Percentiles rank a stretch among this genome's conserved stretches.
Evolutionary conservation across 352 stramenopile genomes (phyloP).

Genomic region (Discostella stelligera): DNA sequence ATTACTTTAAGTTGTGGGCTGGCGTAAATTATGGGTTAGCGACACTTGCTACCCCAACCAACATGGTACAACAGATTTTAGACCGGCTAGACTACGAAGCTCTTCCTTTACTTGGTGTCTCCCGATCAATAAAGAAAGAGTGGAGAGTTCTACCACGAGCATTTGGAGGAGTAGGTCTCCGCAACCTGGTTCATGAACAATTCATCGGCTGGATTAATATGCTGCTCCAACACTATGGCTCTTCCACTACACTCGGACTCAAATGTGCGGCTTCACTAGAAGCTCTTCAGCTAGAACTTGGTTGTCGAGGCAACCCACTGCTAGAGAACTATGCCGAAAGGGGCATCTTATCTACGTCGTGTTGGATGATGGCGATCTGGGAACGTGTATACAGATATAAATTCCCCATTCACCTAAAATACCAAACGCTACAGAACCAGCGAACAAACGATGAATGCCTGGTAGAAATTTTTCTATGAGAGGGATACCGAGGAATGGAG

Average conservation of each 20-base stretch:
- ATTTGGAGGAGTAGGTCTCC: constrained; percentile 27
- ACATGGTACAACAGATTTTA: neutral
- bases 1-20: constrained; percentile 21
- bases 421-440: neutral
- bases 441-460: neutral
- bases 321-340: neutral
- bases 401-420: neutral
- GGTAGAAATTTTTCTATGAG: neutral
- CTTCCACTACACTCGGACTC: neutral
- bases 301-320: neutral
- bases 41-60: constrained; percentile 6
- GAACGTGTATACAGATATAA: neutral
- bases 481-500: neutral
- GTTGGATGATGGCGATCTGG: neutral
- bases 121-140: constrained; percentile 20
- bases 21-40: constrained; percentile 20
- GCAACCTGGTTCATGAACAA: constrained; percentile 12
- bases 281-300: constrained; percentile 17
- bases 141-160: constrained; percentile 10
- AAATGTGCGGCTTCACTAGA: constrained; percentile 7
- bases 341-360: neutral
- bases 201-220: constrained; percentile 24
- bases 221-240: constrained; percentile 27
- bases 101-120: constrained; percentile 26
- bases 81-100: neutral